Base-by-base conservation (phyloP, 352 stramenopile species). In the Thraustotheca clavata region DNA sequence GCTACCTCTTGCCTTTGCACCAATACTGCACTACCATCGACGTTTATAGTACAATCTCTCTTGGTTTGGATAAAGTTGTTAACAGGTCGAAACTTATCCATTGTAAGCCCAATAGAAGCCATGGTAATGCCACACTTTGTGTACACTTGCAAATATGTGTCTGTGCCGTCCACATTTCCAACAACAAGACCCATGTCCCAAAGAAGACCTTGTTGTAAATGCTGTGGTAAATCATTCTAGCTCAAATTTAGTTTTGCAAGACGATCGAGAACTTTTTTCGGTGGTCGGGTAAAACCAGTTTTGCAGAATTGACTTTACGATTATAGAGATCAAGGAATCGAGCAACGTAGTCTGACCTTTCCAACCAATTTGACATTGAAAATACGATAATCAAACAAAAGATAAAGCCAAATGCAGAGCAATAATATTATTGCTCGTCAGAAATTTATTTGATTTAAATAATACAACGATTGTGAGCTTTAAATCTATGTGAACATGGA, bases 141-240 rank as follows among this genome's bases (percentile, higher is more conserved):
- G 55, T 52, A 63, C 18, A 63, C 55, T 35, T 63, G 55, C 20
- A 54, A 2, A 24, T 63, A 63, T 9, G 35, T 20, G 22, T 63
- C 39, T 20, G 22, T 31, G 7, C 27, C 33, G 18, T 22, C 32
- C 6, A 50, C 27, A 14, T 40, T 26, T 27, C n/a, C 55, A 16
- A 54, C 16, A 29, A 61, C 52, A 7, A 49, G n/a, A 9, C 52
- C 52, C 52, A 61, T 49, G 52, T 61, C 52, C 52, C 52, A 61
- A n/a, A 61, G 52, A 26, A 61, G 7, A 9, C 35, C 52, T 49
- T 61, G 52, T 0, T 26, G 52, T 22, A 61, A 7, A 11, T 49
- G 20, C 1, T 20, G 11, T 9, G 52, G 52, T 22, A 61, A 29
- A 18, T 22, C 34, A 14, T 36, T 24, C 18, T 22, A 47, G 9